Base-by-base conservation (phyloP, 345 rosid genomes). In the Rhodamnia argentea region DNA sequence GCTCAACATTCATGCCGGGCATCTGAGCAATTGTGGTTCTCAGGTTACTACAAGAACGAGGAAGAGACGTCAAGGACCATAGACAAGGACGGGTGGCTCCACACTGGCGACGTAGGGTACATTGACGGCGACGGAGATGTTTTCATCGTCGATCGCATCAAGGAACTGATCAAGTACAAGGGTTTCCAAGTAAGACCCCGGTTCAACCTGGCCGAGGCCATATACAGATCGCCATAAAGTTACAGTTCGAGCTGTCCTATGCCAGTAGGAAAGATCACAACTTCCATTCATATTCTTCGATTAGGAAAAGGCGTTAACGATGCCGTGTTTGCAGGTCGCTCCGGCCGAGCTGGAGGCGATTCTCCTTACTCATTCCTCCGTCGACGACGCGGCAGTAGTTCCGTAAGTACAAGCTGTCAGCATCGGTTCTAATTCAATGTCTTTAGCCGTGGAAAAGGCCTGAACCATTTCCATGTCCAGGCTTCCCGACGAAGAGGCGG, bases 101-200 rank as follows among this genome's bases (percentile, higher is more conserved):
- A 96, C 84, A 96, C 98, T 0, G 99, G 99, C 8, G 98, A 97
- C 87, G 90, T 95, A 87, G 98, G 98, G 6, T 97, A 92, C 88
- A 94, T 96, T 81, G 99, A 96, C 82, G 97, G 92, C 54, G 99
- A 97, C 86, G 99, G 99, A 50, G 98, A 96, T 83, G 90, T 97
- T 51, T 96, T 96, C 85, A 93, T 97, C 32, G 99, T 97, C 81
- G 99, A 97, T 88, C 95, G 99, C 13, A 96, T 96, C 91, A 96
- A 97, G 91, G 99, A 97, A 89, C 90, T 95, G 16, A 97, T 97
- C 88, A 97, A 97, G 89, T 97, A 92, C 88, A 97, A 97, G 89
- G 99, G 99, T 6, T 97, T 96, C 87, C 99, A 96, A 92, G 99
- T 96, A 91, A 91, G 88, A 75, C 50, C 2, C 10, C 24, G 12